Base-by-base conservation (phyloP, 208 protist species). In the Trypanosoma mega region DNA sequence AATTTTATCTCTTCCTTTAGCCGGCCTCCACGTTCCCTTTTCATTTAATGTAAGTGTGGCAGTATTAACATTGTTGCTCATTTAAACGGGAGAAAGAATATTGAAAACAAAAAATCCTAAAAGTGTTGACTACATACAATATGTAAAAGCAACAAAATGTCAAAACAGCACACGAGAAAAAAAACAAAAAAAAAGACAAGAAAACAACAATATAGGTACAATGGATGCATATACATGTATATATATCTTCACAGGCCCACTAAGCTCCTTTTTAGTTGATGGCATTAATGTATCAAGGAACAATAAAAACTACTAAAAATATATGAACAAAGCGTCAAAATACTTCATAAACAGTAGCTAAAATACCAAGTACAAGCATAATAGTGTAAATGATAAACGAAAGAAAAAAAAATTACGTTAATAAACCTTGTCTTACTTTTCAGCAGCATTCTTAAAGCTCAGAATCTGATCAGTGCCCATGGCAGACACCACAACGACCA, bases 391-490 rank as follows among this genome's bases (percentile, higher is more conserved):
- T 9, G 3, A 68, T 47, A 39, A 56, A 27, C 3, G 50, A 8
- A 64, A 20, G 18, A 26, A 57, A 21, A 12, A n/a, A 75, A 74
- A 68, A 33, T 62, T 65, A 20, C 36, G 68, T 57, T 9, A 57
- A 59, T 24, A 55, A 33, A 33, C 14, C 20, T 44, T 55, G 24
- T 41, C 33, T 57, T 65, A 66, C 31, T 43, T 30, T 54, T 90
- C 78, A 18, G 76, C 80, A 37, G 87, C 85, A 72, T 94, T 94
- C 91, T 98, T 98, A 68, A 83, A 81, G 67, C 82, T 82, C 45
- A 98, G 76, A 61, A 98, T 82, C 69, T 87, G 83, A 80, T 99
- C 97, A 55, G 87, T 92, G 67, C 94, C 96, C 92, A 99, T 97
- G 61, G 98, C 97, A 34, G 76, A 75, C 26, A 97, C 73, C 30